phyloP scores from a whole-genome alignment of 768 basidiomycete species.

The Exsudoporus frostii region DNA sequence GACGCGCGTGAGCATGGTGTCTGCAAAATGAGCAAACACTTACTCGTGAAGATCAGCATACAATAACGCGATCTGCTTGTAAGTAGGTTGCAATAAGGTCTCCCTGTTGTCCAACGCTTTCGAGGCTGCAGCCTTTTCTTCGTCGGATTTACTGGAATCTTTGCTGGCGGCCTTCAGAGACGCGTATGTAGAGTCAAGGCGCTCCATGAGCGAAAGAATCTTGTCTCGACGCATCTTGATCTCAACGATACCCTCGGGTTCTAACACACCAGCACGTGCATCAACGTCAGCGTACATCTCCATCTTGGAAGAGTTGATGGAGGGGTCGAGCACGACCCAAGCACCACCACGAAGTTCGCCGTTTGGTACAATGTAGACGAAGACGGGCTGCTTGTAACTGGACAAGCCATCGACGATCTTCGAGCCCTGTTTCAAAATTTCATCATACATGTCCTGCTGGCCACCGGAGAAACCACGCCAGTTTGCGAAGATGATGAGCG shows the following conservation, averaged over 20 bases:
- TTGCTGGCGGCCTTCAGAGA: conserved; percentile 77
- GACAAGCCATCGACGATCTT: conserved; percentile 99
- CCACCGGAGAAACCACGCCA: conserved; percentile 99
- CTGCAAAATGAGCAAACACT: conserved; percentile 30
- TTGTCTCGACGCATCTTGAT: conserved; percentile 98
- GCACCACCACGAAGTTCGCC: conserved; percentile 98
- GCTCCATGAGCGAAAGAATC: conserved; percentile 86
- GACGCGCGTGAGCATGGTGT: conserved; percentile 4
- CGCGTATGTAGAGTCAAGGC: conserved; percentile 83
- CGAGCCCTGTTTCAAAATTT: conserved; percentile 93
- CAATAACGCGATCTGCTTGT: conserved; percentile 88
- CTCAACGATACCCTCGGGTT: conserved; percentile 96
- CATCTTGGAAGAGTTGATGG: conserved; percentile 96
- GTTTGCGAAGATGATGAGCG: conserved; percentile 98
- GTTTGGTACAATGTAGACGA: conserved; percentile 97
- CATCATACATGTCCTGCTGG: conserved; percentile 99
- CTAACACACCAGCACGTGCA: conserved; percentile 91
- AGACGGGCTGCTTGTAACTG: conserved; percentile 95
- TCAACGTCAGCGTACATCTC: conserved; percentile 99
- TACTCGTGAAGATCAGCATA: conserved; percentile 98
- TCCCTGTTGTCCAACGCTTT: conserved; percentile 74
- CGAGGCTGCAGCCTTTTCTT: conserved; percentile 70
- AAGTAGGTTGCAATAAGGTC: conserved; percentile 78
- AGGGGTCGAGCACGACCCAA: conserved; percentile 98
- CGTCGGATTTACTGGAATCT: conserved; percentile 65